Base-by-base conservation (phyloP, 129 eudicot species). In the Oenanthe sinensis region DNA sequence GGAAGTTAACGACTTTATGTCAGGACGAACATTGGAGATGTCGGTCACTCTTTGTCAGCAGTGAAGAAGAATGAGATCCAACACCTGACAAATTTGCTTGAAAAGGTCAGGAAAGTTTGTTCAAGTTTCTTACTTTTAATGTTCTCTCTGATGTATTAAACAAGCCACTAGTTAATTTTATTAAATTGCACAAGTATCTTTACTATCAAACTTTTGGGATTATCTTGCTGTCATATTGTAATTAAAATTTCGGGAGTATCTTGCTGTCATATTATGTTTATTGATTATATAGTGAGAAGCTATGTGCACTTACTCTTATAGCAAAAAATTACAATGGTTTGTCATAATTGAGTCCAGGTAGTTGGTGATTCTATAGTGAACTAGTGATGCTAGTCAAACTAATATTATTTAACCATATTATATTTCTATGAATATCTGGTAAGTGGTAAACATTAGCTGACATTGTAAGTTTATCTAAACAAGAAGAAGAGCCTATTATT, bases 11-110 rank as follows among this genome's bases (percentile, higher is more conserved):
- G 37, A 72, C 17, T 11, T 44, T 20, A 73, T 77, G 83, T 80
- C 90, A 92, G 97, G 95, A 82, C 90, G 68, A 88, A 90, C 83
- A 62, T 90, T 22, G 85, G 81, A 40, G 83, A 81, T 79, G 68
- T 88, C 40, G 85, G 82, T 47, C 84, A 47, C 48, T 82, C 46
- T 40, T 48, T 92, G 82, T 81, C 83, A 42, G 83, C 67, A 3
- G 55, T 80, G 44, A 90, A 90, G 86, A 84, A 79, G 83, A 84
- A 87, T 77, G 96, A 92, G 86, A 76, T 90, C 74, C 87, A 84
- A 40, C 60, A 79, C 68, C 81, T 92, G 83, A 77, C 16, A 60
- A 20, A 60, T 60, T 60, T 60, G 68, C 68, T 60, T 60, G 68
- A 60, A 24, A 60, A 60, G 68, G 68, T 60, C 68, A 60, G 68